Evolutionary conservation across 495 filamentous ascomycete genomes (phyloP), one percentile per base, ranked within the genome.

Genomic region (Pseudomonodictys pantanalensis): DNA sequence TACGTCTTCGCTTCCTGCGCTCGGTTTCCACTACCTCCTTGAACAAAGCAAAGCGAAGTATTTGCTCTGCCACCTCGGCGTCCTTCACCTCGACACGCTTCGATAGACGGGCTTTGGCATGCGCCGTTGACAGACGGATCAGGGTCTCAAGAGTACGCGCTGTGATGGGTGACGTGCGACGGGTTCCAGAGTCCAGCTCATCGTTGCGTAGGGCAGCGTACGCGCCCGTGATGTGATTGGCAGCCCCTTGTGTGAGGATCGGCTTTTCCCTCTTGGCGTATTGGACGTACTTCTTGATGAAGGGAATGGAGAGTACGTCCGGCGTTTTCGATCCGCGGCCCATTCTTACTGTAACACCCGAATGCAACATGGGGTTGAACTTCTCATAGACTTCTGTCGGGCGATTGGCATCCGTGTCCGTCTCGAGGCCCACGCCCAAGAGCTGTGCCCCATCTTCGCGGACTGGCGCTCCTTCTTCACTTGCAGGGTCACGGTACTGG

Each of bases 281-380:
- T 71, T 99, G 93, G 58, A 99, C 91, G 72, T 97, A 99, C 75
- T 99, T 99, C 79, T 97, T 97, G 75, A 99, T 91, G 77, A 99
- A 99, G 0, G 92, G 91, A 56, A 99, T 96, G 74, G 89, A 93
- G 54, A 97, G 78, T n/a, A 99, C 90, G 71, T 97, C 91, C 32
- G 86, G 80, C 58, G 87, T 86, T 73, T 90, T 88, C 68, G 81
- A 82, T 8, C 87, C 87, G 24, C 91, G 86, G 20, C 86, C 85
- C 25, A 81, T 81, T 9, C 84, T 86, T 30, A 89, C 74, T 26
- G 85, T 88, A 50, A 99, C 90, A 56, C 93, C 93, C 11, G 90
- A 88, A 69, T 99, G 93, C 22, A 99, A 80, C 89, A 97, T 93
- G 49, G 87, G 79, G 70, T 99, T 92, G 78, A 86, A 97, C 72